Base-by-base conservation (phyloP, 345 rosid species). In the Mallotus nudiflorus region DNA sequence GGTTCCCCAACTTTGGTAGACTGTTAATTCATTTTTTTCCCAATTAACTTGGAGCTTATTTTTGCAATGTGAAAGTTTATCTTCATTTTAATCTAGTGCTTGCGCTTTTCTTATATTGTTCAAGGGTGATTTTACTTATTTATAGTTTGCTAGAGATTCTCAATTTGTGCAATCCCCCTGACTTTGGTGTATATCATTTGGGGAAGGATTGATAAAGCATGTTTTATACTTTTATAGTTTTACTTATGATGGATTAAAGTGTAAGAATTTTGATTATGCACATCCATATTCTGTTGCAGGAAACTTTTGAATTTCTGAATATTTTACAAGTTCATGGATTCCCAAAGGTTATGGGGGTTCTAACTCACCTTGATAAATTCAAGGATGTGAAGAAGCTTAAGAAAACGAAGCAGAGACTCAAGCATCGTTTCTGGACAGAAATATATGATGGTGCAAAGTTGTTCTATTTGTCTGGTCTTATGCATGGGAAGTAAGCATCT, bases 371-470 rank as follows among this genome's bases (percentile, higher is more conserved):
- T 65, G 99, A 95, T 75, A 85, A 89, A 78, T 95, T 95, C 78
- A 87, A 84, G 76, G 97, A 95, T 77, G 91, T 83, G 52, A 95
- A 90, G 83, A 95, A 90, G 80, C 85, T 92, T 67, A 92, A 74
- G 84, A 92, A 90, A 81, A 92, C 93, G 56, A 92, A 95, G 71
- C 88, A 89, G 73, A 87, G 86, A 54, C 99, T 92, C 55, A 95
- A 92, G 85, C 93, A 91, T 76, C 99, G 97, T 55, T 95, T 92
- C 76, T 90, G 97, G 99, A 89, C 97, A 6, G 99, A 95, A 83
- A 92, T 85, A 66, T 87, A 83, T 74, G 79, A 75, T 66, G 99
- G 99, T 56, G 97, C 99, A 46, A 95, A 95, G 76, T 75, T 95
- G 68, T 94, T 94, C 65, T 89, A 88, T 84, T 82, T 91, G 72